A percentile compares a stretch with the other conserved stretches of the same genome.
Evolutionary conservation across 441 rosid species (phyloP).

Genomic region (Omphalea diandra): DNA sequence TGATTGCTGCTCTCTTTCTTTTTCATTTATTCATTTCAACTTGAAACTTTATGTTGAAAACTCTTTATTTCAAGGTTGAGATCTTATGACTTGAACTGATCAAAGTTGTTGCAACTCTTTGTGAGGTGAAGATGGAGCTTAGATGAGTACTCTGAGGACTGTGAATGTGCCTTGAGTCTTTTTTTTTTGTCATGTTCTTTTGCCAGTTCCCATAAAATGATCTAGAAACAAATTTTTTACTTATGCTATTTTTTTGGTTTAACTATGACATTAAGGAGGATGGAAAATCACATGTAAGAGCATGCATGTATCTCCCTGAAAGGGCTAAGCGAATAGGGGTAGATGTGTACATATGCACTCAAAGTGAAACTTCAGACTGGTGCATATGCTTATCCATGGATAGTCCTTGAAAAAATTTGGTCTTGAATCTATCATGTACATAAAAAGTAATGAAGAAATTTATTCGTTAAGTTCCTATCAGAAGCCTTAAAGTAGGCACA

Average conservation of each 20-base stretch:
- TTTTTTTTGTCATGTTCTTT: too few relatives aligned
- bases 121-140: background rate
- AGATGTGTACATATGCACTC: background rate
- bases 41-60: background rate
- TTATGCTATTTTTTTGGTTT: too few relatives aligned
- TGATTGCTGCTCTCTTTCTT: background rate
- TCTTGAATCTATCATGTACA: background rate
- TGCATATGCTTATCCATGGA: background rate
- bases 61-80: background rate
- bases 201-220: too few relatives aligned
- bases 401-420: background rate
- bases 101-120: background rate
- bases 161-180: background rate
- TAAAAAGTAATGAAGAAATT: background rate
- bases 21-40: background rate
- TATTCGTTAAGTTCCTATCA: background rate
- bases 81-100: background rate
- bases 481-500: background rate
- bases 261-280: too few relatives aligned
- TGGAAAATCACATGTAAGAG: too few relatives aligned
- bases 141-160: background rate
- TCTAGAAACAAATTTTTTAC: too few relatives aligned
- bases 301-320: too few relatives aligned
- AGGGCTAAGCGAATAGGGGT: background rate
- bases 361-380: too few relatives aligned